Percentiles rank a stretch among this genome's conserved stretches.
Conservation (phyloP, 140 eudicot species). For the Cichorium intybus region DNA sequence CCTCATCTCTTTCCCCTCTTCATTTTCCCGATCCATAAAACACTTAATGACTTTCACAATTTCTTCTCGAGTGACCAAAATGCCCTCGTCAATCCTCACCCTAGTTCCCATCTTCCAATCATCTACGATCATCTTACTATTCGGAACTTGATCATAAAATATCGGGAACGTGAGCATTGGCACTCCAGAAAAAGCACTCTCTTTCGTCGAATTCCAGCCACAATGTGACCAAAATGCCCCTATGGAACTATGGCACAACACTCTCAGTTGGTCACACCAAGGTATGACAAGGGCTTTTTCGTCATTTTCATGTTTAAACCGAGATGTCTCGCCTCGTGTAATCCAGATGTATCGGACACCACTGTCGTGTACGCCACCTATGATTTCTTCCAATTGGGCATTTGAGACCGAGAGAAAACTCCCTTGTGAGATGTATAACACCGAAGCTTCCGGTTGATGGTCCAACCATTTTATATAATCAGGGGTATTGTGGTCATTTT, state of each 20-base stretch:
- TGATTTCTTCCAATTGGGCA: slow-evolving; percentile 68
- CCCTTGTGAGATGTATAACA: slow-evolving; percentile 79
- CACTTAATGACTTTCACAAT: slow-evolving; percentile 32
- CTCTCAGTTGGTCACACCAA: slow-evolving; percentile 86
- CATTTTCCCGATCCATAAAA: too few relatives aligned
- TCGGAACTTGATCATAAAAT: slow-evolving; percentile 52
- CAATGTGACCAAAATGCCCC: slow-evolving; percentile 94
- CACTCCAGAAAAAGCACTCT: slow-evolving; percentile 51
- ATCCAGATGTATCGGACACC: slow-evolving; percentile 68
- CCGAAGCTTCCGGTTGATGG: slow-evolving; percentile 45
- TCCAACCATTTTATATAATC: slow-evolving; percentile 59
- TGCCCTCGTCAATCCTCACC: slow-evolving; percentile 30
- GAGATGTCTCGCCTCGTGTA: slow-evolving; percentile 39
- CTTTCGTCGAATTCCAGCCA: slow-evolving; percentile 91
- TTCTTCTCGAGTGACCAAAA: slow-evolving; percentile 43
- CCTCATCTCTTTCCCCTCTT: slow-evolving; percentile 50
- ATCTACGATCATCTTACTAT: slow-evolving; percentile 59
- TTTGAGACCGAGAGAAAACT: slow-evolving; percentile 69
- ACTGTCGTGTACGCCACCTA: slow-evolving; percentile 49
- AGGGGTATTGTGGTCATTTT: too few relatives aligned
- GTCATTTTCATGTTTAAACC: slow-evolving; percentile 16
- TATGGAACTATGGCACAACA: slow-evolving; percentile 54
- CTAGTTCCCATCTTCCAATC: slow-evolving; percentile 73
- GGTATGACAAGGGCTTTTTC: slow-evolving; percentile 56
- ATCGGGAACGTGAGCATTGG: slow-evolving; percentile 75